Base-by-base conservation (phyloP, 2,329 filamentous ascomycete species). In the Diaporthe velutina region DNA sequence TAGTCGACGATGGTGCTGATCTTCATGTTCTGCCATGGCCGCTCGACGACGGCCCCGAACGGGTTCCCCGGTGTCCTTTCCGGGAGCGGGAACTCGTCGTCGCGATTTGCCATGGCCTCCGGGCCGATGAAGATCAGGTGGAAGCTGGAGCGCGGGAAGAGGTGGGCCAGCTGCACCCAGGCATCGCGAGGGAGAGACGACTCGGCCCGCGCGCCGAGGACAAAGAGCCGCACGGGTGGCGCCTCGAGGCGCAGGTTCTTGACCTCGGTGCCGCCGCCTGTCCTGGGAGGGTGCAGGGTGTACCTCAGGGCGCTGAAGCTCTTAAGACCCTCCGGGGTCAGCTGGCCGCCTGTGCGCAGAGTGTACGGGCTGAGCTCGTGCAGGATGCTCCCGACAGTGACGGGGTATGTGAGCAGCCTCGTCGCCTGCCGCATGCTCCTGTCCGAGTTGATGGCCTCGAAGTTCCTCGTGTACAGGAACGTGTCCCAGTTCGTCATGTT, bases 401-500 rank as follows among this genome's bases (percentile, higher is more conserved):
- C 86, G 1, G 97, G 97, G 83, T 99, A 99, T 25, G 97, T 99
- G 79, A 99, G 87, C 78, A 99, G 89, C 78, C 95, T 91, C 2
- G 97, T 99, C 35, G 95, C 96, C 84, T 99, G 97, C 75, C 97
- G 90, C 92, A 99, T 94, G 80, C 92, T 93, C 74, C 96, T 91
- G 82, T 98, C 96, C 76, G 95, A 92, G 82, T 99, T 95, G 81
- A 99, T 92, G 7, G 97, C 97, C 78, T 93, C 90, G 80, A 97
- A 98, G 80, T 98, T 93, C 80, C 97, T 90, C 4, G 95, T 97
- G 82, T 98, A 99, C 81, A 99, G 87, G 79, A 97, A 95, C 0
- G 97, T 98, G 83, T 99, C 97, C 97, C 97, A 99, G 83, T 97
- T 99, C 57, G 94, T 98, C 94, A 99, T 96, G 84, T 99, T 99